Conservation (phyloP, 768 basidiomycete genomes). For the Kwoniella shandongensis region DNA sequence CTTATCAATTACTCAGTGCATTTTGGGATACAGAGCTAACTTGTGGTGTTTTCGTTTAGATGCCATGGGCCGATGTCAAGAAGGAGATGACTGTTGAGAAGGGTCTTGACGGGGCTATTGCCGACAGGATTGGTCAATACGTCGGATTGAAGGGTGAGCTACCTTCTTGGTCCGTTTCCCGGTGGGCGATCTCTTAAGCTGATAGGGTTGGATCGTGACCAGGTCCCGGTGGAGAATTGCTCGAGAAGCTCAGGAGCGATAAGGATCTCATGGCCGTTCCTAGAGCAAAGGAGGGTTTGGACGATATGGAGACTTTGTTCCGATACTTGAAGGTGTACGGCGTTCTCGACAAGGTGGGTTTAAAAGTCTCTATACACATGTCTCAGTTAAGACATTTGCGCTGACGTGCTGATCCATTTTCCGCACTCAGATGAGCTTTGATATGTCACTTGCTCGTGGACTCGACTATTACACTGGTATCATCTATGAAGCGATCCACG, state of each 20-base stretch:
- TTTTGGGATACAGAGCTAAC: not conserved
- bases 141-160: slow-evolving; percentile 84
- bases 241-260: slow-evolving; percentile 70
- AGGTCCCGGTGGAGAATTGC: slow-evolving; percentile 73
- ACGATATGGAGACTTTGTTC: slow-evolving; percentile 84
- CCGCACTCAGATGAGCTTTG: slow-evolving; percentile 75
- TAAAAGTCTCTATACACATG: not conserved
- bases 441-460: slow-evolving; percentile 94
- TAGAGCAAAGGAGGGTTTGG: slow-evolving; percentile 75
- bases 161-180: not conserved
- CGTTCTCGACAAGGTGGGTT: slow-evolving; percentile 69
- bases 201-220: not conserved
- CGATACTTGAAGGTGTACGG: slow-evolving; percentile 76
- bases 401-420: not conserved
- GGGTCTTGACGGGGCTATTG: slow-evolving; percentile 72
- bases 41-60: slow-evolving; percentile 54
- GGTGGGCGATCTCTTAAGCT: not conserved
- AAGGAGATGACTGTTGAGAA: slow-evolving; percentile 98
- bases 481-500: slow-evolving; percentile 94
- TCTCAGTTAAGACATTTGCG: not conserved
- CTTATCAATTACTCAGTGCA: not conserved
- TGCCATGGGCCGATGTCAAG: slow-evolving; percentile 86
- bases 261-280: slow-evolving; percentile 65
- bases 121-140: slow-evolving; percentile 95
- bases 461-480: slow-evolving; percentile 98